Evolutionary conservation across 2,329 filamentous ascomycete species (phyloP).

Genomic region (Fusarium sp.): DNA sequence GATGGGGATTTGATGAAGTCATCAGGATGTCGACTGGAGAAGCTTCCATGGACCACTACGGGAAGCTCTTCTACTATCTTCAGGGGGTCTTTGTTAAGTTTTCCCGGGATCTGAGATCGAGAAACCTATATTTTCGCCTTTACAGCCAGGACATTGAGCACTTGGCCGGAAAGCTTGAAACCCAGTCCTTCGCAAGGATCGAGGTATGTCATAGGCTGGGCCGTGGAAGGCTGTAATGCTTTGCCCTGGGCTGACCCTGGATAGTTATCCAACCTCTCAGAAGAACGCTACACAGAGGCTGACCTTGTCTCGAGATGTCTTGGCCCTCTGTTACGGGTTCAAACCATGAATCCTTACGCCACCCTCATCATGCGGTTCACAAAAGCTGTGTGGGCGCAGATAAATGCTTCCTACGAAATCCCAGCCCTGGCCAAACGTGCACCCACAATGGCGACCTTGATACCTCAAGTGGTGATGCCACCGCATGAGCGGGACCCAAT

Average conservation of each 20-base stretch:
- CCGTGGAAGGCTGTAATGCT: neutral
- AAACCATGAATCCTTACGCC: conserved; percentile 7
- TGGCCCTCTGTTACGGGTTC: neutral
- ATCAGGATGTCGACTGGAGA: neutral
- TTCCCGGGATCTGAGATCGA: neutral
- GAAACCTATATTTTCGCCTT: neutral
- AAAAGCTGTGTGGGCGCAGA: neutral
- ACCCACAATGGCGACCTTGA: neutral
- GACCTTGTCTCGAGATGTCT: neutral
- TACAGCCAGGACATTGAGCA: neutral
- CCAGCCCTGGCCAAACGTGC: neutral
- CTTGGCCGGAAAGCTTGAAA: neutral
- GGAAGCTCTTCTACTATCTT: conserved; percentile 17
- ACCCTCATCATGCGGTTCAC: conserved; percentile 24
- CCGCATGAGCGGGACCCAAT: neutral
- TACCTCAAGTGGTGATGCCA: neutral
- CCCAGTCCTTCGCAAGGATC: conserved; percentile 10
- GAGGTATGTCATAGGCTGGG: neutral
- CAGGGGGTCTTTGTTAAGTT: neutral
- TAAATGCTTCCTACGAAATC: neutral
- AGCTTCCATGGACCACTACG: conserved; percentile 14
- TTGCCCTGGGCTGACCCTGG: neutral
- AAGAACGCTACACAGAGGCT: neutral
- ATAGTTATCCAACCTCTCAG: conserved; percentile 16
- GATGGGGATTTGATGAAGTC: conserved; percentile 12